Percentiles rank a stretch among this genome's conserved stretches.
Conservation (phyloP, 768 basidiomycete genomes). For the Leccinum incarnatum region DNA sequence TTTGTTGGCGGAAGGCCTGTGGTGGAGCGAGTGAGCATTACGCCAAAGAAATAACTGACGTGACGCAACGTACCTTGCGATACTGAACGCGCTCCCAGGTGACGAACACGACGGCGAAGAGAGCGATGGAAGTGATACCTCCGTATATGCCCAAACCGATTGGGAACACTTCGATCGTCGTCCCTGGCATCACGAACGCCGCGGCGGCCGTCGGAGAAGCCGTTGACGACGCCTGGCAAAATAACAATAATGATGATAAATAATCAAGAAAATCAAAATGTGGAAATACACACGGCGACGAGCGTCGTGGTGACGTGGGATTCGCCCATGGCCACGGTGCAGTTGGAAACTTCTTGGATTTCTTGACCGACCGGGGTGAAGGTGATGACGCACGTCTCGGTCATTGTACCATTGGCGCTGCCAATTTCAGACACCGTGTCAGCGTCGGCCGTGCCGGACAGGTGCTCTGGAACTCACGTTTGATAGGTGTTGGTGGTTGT, state of each 20-base stretch:
- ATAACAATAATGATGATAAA: neutral
- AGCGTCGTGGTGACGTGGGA: constrained; percentile 12
- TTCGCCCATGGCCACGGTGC: constrained; percentile 39
- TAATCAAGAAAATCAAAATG: neutral
- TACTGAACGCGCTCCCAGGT: constrained; percentile 87
- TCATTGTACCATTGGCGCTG: constrained; percentile 50
- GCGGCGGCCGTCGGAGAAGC: constrained; percentile 29
- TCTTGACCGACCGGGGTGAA: constrained; percentile 54
- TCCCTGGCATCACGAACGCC: constrained; percentile 67
- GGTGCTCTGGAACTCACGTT: constrained; percentile 37
- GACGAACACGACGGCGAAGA: constrained; percentile 79
- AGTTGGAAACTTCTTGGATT: constrained; percentile 52
- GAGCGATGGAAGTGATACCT: constrained; percentile 79
- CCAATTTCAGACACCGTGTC: neutral
- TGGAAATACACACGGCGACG: neutral
- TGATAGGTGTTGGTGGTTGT: constrained; percentile 36
- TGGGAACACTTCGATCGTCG: constrained; percentile 69
- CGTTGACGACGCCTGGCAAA: constrained; percentile 24
- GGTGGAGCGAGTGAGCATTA: constrained; percentile 1
- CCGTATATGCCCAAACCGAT: constrained; percentile 83
- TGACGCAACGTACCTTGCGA: constrained; percentile 56
- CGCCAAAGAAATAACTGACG: neutral
- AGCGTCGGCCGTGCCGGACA: neutral
- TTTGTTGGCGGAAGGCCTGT: constrained; percentile 73
- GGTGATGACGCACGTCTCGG: constrained; percentile 57